These are phyloP conservation scores for Potentilla sterilis DNA, from an alignment of 306 rosid species.

Conservation along the genomic window DNA sequence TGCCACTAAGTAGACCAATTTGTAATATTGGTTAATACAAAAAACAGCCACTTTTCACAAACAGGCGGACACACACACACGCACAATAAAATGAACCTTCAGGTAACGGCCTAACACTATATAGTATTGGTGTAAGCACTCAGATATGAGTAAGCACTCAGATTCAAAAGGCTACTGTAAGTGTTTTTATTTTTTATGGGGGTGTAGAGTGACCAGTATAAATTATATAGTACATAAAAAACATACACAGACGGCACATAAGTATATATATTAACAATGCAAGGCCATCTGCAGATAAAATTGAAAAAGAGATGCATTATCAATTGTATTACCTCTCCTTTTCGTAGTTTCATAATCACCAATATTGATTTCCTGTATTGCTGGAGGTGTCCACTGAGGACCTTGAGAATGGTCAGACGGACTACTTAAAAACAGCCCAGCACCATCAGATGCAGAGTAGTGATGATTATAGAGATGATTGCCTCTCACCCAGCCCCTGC, in stretches of 20 bases:
- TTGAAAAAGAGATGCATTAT: slow-evolving; percentile 3
- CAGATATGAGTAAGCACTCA: background rate
- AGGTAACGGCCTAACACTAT: background rate
- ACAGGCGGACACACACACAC: background rate
- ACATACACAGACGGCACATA: background rate
- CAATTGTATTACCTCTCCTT: slow-evolving; percentile 52
- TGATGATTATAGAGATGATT: slow-evolving; percentile 68
- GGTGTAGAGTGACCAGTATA: background rate
- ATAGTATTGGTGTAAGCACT: background rate
- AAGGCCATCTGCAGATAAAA: background rate
- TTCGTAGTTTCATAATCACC: slow-evolving; percentile 60
- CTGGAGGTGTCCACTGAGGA: slow-evolving; percentile 75
- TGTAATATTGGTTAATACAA: background rate
- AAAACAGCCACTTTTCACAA: background rate
- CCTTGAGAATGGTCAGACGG: slow-evolving; percentile 81
- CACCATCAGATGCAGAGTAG: slow-evolving; percentile 70
- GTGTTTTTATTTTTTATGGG: background rate
- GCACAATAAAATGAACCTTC: background rate
- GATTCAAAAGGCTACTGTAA: background rate
- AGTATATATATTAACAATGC: background rate
- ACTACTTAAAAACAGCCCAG: slow-evolving; percentile 64
- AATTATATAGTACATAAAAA: background rate
- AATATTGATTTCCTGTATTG: slow-evolving; percentile 75
- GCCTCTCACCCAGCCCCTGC: slow-evolving; percentile 70
- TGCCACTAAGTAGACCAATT: background rate